These are phyloP conservation scores for Irpex lacteus DNA, from an alignment of 1,284 basidiomycete genomes.

Conservation along the genomic window DNA sequence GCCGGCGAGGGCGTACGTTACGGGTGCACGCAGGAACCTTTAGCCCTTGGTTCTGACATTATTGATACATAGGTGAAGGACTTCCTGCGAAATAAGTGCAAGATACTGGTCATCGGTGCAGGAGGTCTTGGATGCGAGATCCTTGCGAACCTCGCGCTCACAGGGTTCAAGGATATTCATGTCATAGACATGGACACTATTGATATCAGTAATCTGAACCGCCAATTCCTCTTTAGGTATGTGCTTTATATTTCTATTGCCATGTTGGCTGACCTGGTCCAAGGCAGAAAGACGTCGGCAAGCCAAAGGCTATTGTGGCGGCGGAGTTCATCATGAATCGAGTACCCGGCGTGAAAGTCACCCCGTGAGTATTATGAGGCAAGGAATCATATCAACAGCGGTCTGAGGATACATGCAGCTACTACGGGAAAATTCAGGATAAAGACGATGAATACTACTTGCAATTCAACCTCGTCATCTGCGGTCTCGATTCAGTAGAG, in stretches of 20 bases:
- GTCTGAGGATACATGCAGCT: constrained; percentile 44
- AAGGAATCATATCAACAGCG: neutral
- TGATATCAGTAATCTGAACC: constrained; percentile 97
- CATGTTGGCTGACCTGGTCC: neutral
- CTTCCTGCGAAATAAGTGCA: constrained; percentile 82
- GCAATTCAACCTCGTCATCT: constrained; percentile 96
- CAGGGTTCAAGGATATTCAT: constrained; percentile 97
- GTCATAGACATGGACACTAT: constrained; percentile 99
- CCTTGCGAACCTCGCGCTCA: constrained; percentile 87
- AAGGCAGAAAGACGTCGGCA: constrained; percentile 89
- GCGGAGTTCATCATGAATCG: constrained; percentile 96
- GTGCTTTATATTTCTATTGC: neutral
- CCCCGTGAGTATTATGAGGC: constrained; percentile 63
- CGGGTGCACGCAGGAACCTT: constrained; percentile 22
- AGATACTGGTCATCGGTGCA: constrained; percentile 96
- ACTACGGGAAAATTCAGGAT: constrained; percentile 98
- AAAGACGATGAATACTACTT: constrained; percentile 95
- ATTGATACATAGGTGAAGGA: constrained; percentile 66
- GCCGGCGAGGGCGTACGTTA: constrained; percentile 67
- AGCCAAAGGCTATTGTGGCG: constrained; percentile 91
- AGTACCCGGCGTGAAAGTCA: constrained; percentile 91
- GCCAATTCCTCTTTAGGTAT: constrained; percentile 96
- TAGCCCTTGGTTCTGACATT: neutral
- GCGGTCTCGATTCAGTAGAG: constrained; percentile 97
- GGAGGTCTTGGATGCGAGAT: constrained; percentile 96